phyloP scores from a whole-genome alignment of 177 flowering plant species.

The Telopea speciosissima region DNA sequence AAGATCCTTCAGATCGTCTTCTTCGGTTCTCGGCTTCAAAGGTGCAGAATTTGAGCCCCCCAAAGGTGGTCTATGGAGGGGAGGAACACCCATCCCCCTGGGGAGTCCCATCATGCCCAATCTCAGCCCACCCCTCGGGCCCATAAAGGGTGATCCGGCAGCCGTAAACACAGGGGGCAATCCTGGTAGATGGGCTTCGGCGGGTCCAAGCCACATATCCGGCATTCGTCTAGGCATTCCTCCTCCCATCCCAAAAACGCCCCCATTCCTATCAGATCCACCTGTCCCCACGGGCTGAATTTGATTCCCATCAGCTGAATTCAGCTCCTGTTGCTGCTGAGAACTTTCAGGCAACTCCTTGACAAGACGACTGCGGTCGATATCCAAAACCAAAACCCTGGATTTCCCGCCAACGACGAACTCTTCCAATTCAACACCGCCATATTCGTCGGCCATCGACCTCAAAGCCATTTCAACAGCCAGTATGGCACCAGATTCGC shows the following conservation, averaged over 20 bases:
- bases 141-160: slow-evolving; percentile 32
- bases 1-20: slow-evolving; percentile 90
- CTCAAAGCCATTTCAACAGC: slow-evolving; percentile 89
- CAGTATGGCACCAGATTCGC: slow-evolving; percentile 66
- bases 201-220: slow-evolving; percentile 62
- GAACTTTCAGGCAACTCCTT: slow-evolving; percentile 78
- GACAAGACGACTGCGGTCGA: slow-evolving; percentile 57
- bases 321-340: slow-evolving; percentile 23
- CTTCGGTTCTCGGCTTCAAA: slow-evolving; percentile 57
- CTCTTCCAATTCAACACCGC: slow-evolving; percentile 77
- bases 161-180: slow-evolving; percentile 44
- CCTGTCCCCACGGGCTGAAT: slow-evolving; percentile 15
- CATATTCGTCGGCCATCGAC: slow-evolving; percentile 76
- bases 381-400: slow-evolving; percentile 70
- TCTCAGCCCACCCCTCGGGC: slow-evolving; percentile 50
- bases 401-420: slow-evolving; percentile 75
- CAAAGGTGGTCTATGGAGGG: slow-evolving; percentile 50
- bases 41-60: slow-evolving; percentile 28
- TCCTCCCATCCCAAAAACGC: slow-evolving; percentile 35
- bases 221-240: slow-evolving; percentile 35
- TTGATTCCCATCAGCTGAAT: slow-evolving; percentile 22
- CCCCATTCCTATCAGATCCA: slow-evolving; percentile 25
- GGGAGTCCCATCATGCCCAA: slow-evolving; percentile 50
- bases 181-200: slow-evolving; percentile 34
- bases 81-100: slow-evolving; percentile 45